Evolutionary conservation across 306 rosid species (phyloP).

Genomic region (Elaeagnus macrophylla): DNA sequence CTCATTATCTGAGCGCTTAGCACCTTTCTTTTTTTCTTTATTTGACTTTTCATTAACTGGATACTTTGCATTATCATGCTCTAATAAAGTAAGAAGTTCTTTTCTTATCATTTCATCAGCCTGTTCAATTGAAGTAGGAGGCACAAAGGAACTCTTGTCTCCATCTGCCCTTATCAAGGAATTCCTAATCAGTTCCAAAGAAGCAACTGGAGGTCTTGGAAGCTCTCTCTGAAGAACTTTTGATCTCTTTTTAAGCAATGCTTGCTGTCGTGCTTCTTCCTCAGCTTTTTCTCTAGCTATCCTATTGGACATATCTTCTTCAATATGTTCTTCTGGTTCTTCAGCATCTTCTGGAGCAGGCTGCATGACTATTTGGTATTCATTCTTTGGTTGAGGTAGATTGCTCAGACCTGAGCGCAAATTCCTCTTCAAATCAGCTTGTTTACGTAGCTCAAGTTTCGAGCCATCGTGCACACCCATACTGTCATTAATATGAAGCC

Average conservation of each 20-base stretch:
- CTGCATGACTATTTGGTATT: conserved; percentile 79
- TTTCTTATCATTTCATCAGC: conserved; percentile 76
- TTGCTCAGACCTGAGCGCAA: conserved; percentile 58
- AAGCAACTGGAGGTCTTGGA: conserved; percentile 86
- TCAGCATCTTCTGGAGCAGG: conserved; percentile 74
- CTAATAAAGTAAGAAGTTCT: conserved; percentile 66
- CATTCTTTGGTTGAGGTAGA: conserved; percentile 79
- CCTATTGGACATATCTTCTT: conserved; percentile 95
- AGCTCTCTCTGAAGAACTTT: conserved; percentile 92
- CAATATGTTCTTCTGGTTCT: conserved; percentile 66
- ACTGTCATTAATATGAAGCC: conserved; percentile 73
- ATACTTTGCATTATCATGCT: conserved; percentile 85
- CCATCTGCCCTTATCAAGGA: conserved; percentile 78
- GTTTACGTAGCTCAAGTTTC: conserved; percentile 64
- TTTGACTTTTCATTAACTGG: conserved; percentile 54
- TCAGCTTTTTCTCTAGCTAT: conserved; percentile 83
- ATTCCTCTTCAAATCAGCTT: conserved; percentile 64
- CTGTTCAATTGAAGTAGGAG: conserved; percentile 80
- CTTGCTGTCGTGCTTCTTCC: conserved; percentile 78
- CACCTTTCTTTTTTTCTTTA: conserved; percentile 68
- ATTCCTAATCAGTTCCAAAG: conserved; percentile 65
- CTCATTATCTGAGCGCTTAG: conserved; percentile 45
- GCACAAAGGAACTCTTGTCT: conserved; percentile 93
- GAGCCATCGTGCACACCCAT: conserved; percentile 57
- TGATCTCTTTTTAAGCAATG: conserved; percentile 81